These are phyloP conservation scores for Eutypa lata DNA, from an alignment of 2,329 filamentous ascomycete species.

Conservation along the genomic window DNA sequence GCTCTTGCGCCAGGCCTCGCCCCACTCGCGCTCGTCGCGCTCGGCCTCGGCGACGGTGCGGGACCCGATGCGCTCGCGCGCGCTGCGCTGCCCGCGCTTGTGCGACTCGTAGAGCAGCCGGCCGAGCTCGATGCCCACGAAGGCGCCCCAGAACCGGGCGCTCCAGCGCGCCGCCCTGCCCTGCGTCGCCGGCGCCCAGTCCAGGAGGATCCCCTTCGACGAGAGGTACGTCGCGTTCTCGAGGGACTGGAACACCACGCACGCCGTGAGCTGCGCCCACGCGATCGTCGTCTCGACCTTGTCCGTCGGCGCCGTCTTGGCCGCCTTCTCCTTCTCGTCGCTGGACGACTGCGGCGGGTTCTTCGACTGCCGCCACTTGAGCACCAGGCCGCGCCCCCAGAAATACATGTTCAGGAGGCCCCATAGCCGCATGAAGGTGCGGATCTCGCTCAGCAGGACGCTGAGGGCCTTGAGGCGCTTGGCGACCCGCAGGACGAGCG, in stretches of 20 bases:
- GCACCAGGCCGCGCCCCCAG: conserved; percentile 55
- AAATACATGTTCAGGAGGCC: conserved; percentile 70
- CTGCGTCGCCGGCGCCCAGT: conserved; percentile 53
- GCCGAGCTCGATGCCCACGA: conserved; percentile 73
- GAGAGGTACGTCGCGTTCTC: conserved; percentile 83
- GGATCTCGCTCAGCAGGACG: conserved; percentile 64
- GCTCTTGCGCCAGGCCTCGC: conserved; percentile 58
- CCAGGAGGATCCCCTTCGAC: conserved; percentile 68
- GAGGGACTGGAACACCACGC: conserved; percentile 69
- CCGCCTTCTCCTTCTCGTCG: conserved; percentile 23
- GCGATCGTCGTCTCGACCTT: conserved; percentile 50
- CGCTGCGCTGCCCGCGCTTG: conserved; percentile 29
- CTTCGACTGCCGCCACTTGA: conserved; percentile 30
- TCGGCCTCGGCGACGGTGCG: conserved; percentile 32
- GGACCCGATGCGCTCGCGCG: conserved; percentile 39
- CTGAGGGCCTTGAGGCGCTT: conserved; percentile 58
- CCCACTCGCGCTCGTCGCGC: conserved; percentile 38
- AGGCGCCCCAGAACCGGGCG: conserved; percentile 74
- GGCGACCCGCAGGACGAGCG: conserved; percentile 46
- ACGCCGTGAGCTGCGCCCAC: conserved; percentile 65
- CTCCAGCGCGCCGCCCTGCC: conserved; percentile 67
- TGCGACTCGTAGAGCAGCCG: conserved; percentile 54
- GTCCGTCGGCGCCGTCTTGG: conserved; percentile 31
- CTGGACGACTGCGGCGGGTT: conserved; percentile 13
- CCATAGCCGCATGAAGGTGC: conserved; percentile 75